A percentile compares a stretch with the other conserved stretches of the same genome.
phyloP scores from a whole-genome alignment of 805 yeast species.

The Wickerhamiella azymoides region DNA sequence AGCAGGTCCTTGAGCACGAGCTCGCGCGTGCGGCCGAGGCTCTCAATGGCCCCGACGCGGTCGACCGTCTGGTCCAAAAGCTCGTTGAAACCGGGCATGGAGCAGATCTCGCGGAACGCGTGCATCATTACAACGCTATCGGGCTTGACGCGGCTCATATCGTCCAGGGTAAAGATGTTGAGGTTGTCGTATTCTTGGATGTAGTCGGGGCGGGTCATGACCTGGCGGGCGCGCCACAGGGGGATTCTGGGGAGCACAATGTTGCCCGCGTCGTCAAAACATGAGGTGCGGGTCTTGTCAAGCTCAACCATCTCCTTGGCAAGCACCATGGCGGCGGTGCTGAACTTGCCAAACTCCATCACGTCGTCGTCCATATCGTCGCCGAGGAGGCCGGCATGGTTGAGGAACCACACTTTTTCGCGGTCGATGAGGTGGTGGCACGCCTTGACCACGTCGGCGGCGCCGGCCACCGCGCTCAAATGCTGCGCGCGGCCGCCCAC shows the following conservation, averaged over 20 bases:
- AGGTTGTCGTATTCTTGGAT: slow-evolving; percentile 62
- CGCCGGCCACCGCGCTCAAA: slow-evolving; percentile 41
- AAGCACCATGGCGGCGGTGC: slow-evolving; percentile 58
- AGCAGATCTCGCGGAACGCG: slow-evolving; percentile 66
- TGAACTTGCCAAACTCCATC: slow-evolving; percentile 68
- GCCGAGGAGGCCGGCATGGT: slow-evolving; percentile 69
- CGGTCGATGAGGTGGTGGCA: slow-evolving; percentile 60
- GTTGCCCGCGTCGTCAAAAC: slow-evolving; percentile 20
- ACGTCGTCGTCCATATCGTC: slow-evolving; percentile 79
- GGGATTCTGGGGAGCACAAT: slow-evolving; percentile 62
- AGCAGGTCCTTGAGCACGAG: slow-evolving; percentile 55
- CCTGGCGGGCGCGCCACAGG: slow-evolving; percentile 68
- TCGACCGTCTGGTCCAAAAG: slow-evolving; percentile 50
- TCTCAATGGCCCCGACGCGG: slow-evolving; percentile 62
- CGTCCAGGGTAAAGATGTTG: slow-evolving; percentile 68
- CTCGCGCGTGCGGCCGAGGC: slow-evolving; percentile 66
- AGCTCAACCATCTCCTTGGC: slow-evolving; percentile 59
- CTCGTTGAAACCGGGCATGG: slow-evolving; percentile 56
- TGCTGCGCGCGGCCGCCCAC: slow-evolving; percentile 83
- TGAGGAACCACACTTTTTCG: slow-evolving; percentile 75
- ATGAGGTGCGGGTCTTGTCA: slow-evolving; percentile 30
- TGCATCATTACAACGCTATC: slow-evolving; percentile 85
- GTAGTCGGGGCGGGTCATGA: slow-evolving; percentile 75
- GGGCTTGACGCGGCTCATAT: slow-evolving; percentile 54
- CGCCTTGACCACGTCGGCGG: slow-evolving; percentile 32